phyloP scores from a whole-genome alignment of 306 rosid species.

The Canavalia ensiformis region DNA sequence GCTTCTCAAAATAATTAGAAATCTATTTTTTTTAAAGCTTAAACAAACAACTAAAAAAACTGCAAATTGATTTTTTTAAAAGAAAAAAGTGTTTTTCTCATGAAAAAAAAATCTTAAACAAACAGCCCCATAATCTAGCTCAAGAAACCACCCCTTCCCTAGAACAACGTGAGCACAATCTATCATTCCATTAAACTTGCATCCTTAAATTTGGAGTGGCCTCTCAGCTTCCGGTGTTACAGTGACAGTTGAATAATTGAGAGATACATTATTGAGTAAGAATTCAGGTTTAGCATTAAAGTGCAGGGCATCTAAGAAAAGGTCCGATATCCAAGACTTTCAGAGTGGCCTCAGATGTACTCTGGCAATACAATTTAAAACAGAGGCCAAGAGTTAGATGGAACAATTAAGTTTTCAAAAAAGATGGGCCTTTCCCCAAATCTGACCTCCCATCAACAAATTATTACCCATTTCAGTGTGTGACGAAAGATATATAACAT shows the following conservation, averaged over 20 bases:
- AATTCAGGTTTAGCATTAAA: conserved; percentile 17
- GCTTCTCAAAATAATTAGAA: no score
- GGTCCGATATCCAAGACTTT: not conserved
- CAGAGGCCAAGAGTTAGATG: conserved; percentile 12
- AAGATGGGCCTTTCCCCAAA: conserved; percentile 6
- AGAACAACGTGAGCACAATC: conserved; percentile 30
- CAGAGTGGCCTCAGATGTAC: conserved; percentile 19
- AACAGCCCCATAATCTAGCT: not conserved
- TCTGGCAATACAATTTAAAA: conserved; percentile 7
- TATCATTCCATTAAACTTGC: conserved; percentile 11
- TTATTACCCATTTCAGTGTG: not conserved
- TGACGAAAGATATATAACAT: conserved; percentile 38
- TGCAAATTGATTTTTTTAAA: no score
- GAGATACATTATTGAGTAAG: conserved; percentile 19
- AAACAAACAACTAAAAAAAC: no score
- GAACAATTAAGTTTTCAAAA: conserved; percentile 11
- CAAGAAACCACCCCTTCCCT: not conserved
- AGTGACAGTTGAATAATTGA: not conserved
- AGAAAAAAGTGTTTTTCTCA: no score
- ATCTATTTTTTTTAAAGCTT: no score
- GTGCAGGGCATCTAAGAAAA: conserved; percentile 23
- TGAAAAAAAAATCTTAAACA: no score
- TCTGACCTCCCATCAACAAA: not conserved
- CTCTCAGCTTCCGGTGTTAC: conserved; percentile 13
- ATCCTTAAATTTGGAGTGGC: not conserved